Percentiles rank a stretch among this genome's conserved stretches.
Evolutionary conservation across 805 yeast species (phyloP).

Genomic region (Yamadazyma paraphyllophila): DNA sequence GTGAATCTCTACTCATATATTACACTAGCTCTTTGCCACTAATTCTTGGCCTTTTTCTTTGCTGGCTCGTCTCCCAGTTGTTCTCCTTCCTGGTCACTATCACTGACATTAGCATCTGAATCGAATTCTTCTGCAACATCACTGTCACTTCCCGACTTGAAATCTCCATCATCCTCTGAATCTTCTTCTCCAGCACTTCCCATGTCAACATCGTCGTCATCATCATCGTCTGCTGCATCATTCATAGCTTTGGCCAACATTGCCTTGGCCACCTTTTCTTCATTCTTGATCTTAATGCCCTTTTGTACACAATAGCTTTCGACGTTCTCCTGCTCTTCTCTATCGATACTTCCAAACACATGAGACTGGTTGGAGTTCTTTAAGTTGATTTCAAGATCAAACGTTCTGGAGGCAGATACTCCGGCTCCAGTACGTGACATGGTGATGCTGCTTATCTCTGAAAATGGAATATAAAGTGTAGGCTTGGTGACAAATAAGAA

Average conservation of each 20-base stretch:
- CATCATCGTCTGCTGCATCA: conserved; percentile 50
- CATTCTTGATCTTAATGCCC: conserved; percentile 80
- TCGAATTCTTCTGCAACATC: conserved; percentile 86
- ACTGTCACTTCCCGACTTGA: conserved; percentile 58
- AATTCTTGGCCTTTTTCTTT: conserved; percentile 27
- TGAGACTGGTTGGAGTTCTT: conserved; percentile 65
- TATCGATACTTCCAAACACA: conserved; percentile 81
- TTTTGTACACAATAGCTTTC: conserved; percentile 76
- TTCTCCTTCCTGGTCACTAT: conserved; percentile 20
- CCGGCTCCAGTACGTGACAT: conserved; percentile 86
- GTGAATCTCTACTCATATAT: too few species aligned
- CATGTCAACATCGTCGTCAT: conserved; percentile 47
- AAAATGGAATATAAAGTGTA: conserved; percentile 83
- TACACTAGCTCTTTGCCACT: not conserved
- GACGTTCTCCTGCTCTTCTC: conserved; percentile 81
- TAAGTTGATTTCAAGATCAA: conserved; percentile 80
- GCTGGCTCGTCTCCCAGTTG: conserved; percentile 25
- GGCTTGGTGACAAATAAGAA: conserved; percentile 92
- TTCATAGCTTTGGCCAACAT: conserved; percentile 75
- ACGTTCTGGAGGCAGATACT: conserved; percentile 78
- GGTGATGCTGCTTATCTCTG: conserved; percentile 72
- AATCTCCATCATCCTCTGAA: conserved; percentile 82
- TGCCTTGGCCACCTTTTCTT: conserved; percentile 82
- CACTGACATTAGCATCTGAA: conserved; percentile 52
- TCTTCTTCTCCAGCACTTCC: conserved; percentile 71